These are phyloP conservation scores for Mycena indigotica DNA, from an alignment of 768 basidiomycete species.

Conservation along the genomic window DNA sequence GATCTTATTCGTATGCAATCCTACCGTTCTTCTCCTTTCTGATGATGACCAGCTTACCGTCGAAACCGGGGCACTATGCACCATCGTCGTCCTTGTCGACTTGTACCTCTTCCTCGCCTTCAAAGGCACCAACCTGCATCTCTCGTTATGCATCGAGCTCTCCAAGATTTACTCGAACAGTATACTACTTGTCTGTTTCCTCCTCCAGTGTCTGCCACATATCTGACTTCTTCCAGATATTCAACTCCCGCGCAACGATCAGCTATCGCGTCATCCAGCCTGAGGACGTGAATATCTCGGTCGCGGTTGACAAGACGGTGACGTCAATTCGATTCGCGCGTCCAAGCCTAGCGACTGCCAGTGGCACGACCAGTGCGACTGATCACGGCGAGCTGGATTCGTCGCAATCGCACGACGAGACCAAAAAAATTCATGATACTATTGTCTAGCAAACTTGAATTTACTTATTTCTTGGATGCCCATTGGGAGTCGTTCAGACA, in stretches of 20 bases:
- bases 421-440: no score
- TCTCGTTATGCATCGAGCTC: not conserved
- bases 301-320: no score
- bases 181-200: not conserved
- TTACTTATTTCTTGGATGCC: no score
- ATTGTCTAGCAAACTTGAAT: no score
- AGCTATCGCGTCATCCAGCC: not conserved
- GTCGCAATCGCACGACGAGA: no score
- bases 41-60: not conserved
- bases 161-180: constrained; percentile 1
- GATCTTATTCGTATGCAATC: constrained; percentile 5
- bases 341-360: no score
- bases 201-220: not conserved
- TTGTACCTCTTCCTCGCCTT: not conserved
- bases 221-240: not conserved
- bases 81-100: not conserved
- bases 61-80: not conserved
- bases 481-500: no score
- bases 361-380: no score
- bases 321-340: no score
- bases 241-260: not conserved
- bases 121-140: not conserved
- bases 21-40: not conserved
- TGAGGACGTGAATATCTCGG: no score
- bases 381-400: no score